Percentiles rank a stretch among this genome's conserved stretches.
phyloP scores from a whole-genome alignment of 768 basidiomycete species.

The Pholiota conissans region DNA sequence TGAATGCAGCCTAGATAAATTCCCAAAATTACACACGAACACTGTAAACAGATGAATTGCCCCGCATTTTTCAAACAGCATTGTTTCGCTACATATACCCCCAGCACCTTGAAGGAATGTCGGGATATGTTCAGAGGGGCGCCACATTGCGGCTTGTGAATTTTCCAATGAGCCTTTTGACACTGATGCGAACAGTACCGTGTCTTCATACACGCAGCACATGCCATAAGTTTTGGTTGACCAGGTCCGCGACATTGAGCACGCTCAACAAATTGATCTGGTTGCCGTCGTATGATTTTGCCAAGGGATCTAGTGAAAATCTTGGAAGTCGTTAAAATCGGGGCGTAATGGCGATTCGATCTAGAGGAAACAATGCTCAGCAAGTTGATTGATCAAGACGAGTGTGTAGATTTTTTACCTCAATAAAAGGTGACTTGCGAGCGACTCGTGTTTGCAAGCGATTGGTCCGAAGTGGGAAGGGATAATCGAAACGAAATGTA shows the following conservation, averaged over 20 bases:
- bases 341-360: not conserved
- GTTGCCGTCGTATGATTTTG: not conserved
- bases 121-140: no score
- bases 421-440: not conserved
- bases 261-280: constrained; percentile 11
- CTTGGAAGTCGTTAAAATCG: not conserved
- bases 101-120: no score
- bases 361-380: not conserved
- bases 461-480: not conserved
- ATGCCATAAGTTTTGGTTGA: constrained; percentile 27
- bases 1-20: no score
- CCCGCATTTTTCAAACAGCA: not conserved
- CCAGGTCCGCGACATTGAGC: constrained; percentile 27
- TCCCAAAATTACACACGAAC: no score
- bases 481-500: not conserved
- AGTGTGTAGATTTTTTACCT: not conserved
- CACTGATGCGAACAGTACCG: constrained; percentile 46
- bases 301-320: not conserved
- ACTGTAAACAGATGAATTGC: not conserved
- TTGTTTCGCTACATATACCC: no score
- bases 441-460: not conserved
- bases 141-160: constrained; percentile 31
- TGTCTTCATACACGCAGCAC: constrained; percentile 35
- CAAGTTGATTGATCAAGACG: not conserved
- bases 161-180: constrained; percentile 48